phyloP scores from a whole-genome alignment of 2,329 filamentous ascomycete species.

The Didymella keratinophila region DNA sequence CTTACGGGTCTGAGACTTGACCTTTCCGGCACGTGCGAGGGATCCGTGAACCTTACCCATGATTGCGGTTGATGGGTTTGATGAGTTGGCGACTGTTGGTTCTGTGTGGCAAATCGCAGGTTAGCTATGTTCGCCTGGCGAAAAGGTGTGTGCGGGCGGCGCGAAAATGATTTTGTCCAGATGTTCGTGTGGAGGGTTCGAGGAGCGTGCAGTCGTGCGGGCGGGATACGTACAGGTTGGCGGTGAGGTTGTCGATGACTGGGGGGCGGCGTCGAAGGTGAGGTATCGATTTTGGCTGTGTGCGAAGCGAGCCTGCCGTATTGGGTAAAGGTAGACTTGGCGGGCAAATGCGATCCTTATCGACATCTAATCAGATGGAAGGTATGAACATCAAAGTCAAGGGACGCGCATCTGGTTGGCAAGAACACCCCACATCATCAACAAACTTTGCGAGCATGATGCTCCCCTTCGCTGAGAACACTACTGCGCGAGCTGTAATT shows the following conservation, averaged over 20 bases:
- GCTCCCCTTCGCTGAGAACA: background rate
- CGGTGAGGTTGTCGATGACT: constrained; percentile 45
- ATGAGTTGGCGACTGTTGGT: constrained; percentile 37
- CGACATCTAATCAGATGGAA: constrained; percentile 17
- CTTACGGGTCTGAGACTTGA: constrained; percentile 70
- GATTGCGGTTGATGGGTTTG: constrained; percentile 60
- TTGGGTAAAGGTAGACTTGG: constrained; percentile 37
- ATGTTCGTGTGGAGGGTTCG: constrained; percentile 8
- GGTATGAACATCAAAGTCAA: constrained; percentile 10
- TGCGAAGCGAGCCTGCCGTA: constrained; percentile 34
- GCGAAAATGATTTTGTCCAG: constrained; percentile 18
- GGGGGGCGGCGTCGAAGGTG: constrained; percentile 36
- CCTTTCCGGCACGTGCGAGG: constrained; percentile 95
- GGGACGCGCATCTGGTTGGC: constrained; percentile 7
- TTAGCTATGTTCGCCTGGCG: constrained; percentile 32
- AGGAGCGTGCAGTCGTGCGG: constrained; percentile 13
- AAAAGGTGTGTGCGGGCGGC: constrained; percentile 8
- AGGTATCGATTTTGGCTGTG: constrained; percentile 38
- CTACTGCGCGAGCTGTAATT: background rate
- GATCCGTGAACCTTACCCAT: constrained; percentile 96
- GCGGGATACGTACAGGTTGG: constrained; percentile 47
- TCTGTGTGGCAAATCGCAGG: constrained; percentile 45
- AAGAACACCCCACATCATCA: constrained; percentile 6
- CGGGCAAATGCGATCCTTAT: background rate
- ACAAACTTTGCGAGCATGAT: constrained; percentile 4